Percentiles rank a stretch among this genome's conserved stretches.
Evolutionary conservation across 768 basidiomycete species (phyloP).

Genomic region (Trichaptum fuscoviolaceum): DNA sequence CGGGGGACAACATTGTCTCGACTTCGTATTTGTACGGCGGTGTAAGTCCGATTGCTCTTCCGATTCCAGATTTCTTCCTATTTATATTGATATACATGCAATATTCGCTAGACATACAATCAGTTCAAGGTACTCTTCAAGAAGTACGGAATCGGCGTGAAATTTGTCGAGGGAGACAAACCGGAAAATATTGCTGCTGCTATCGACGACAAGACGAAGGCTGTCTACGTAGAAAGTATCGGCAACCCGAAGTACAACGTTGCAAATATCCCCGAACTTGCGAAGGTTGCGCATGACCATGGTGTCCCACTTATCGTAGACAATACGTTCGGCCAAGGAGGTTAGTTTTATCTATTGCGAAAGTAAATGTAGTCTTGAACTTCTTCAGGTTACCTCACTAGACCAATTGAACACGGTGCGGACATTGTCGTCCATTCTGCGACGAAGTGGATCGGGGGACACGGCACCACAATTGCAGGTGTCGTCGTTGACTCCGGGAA

Average conservation of each 20-base stretch:
- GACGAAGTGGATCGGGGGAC: constrained; percentile 83
- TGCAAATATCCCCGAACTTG: constrained; percentile 60
- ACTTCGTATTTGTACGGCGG: constrained; percentile 67
- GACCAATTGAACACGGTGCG: constrained; percentile 69
- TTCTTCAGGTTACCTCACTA: constrained; percentile 47
- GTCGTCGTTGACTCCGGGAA: constrained; percentile 74
- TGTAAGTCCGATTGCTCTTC: constrained; percentile 28
- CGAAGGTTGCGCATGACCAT: constrained; percentile 70
- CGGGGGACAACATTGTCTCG: constrained; percentile 76
- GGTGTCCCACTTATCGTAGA: constrained; percentile 77
- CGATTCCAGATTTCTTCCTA: constrained; percentile 9
- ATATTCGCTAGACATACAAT: constrained; percentile 49
- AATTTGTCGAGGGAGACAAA: constrained; percentile 53
- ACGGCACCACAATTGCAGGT: constrained; percentile 76
- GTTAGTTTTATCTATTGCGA: constrained; percentile 15
- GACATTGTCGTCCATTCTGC: constrained; percentile 77
- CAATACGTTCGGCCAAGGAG: constrained; percentile 75
- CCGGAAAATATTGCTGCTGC: constrained; percentile 57
- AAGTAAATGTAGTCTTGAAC: not conserved
- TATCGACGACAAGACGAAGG: constrained; percentile 77
- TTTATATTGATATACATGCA: not conserved
- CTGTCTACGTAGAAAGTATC: constrained; percentile 69
- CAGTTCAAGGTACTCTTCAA: constrained; percentile 74
- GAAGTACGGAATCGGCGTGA: constrained; percentile 58
- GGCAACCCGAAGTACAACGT: constrained; percentile 76